A percentile compares a stretch with the other conserved stretches of the same genome.
phyloP scores from a whole-genome alignment of 1,284 basidiomycete species.

The Ganoderma resinaceum region DNA sequence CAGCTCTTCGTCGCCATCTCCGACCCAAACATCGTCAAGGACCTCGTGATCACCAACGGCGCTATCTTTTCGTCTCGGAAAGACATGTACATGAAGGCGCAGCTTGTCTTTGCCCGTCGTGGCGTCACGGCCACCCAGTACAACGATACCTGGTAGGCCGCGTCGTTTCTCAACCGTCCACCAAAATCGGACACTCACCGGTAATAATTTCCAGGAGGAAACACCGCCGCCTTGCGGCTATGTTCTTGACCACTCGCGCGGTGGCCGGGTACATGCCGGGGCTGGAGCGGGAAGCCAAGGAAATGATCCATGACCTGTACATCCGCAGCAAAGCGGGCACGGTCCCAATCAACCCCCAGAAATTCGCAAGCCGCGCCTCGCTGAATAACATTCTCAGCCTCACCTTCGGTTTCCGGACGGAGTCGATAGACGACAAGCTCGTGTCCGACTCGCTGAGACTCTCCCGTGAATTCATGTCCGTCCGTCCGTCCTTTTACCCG shows the following conservation, averaged over 20 bases:
- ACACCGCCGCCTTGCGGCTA: conserved; percentile 47
- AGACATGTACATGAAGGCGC: conserved; percentile 50
- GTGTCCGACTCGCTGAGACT: conserved; percentile 41
- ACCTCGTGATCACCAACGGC: conserved; percentile 52
- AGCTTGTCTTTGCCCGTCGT: conserved; percentile 47
- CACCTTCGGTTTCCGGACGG: conserved; percentile 46
- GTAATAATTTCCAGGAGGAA: conserved; percentile 20
- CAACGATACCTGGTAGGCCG: conserved; percentile 42
- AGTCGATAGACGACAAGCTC: conserved; percentile 41
- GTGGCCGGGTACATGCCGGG: conserved; percentile 40
- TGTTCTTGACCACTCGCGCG: conserved; percentile 42
- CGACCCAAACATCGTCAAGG: conserved; percentile 48
- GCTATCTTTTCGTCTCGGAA: conserved; percentile 50
- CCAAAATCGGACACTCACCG: not conserved
- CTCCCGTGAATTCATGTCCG: conserved; percentile 12
- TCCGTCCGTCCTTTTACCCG: not conserved
- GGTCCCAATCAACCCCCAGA: conserved; percentile 45
- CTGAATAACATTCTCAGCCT: conserved; percentile 50
- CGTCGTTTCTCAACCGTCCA: not conserved
- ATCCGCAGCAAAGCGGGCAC: conserved; percentile 39
- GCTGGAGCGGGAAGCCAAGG: conserved; percentile 46
- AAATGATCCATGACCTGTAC: conserved; percentile 45
- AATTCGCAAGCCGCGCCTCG: conserved; percentile 40
- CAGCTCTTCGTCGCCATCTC: conserved; percentile 52
- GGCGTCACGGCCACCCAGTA: conserved; percentile 52